Base-by-base conservation (phyloP, 2,329 filamentous ascomycete species). In the Biscogniauxia sp. region DNA sequence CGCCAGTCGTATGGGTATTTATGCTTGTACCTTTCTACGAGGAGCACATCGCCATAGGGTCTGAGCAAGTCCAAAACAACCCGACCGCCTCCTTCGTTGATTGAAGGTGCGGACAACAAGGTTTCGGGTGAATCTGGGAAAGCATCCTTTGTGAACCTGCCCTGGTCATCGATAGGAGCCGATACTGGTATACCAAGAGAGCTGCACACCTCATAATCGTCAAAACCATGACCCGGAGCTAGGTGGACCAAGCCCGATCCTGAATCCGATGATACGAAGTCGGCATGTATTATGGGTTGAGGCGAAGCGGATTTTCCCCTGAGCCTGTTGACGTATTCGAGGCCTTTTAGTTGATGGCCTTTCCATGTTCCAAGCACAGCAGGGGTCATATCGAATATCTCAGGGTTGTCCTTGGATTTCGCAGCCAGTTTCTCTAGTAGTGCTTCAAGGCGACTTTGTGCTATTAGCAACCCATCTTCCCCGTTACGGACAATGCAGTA, bases 1-100 rank as follows among this genome's bases (percentile, higher is more conserved):
- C 95, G 85, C 95, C 95, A 99, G 76, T 99, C 95, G 68, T 98
- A 97, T 0, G 95, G 95, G 73, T 98, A 98, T 75, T 97, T 98
- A 80, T 99, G 95, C 56, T 82, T 83, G 72, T 94, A 89, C 59
- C 81, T 82, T 67, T 96, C 89, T 3, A 84, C 84, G 49, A 83
- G 82, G 50, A 97, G 78, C 3, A 98, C 83, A 62, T 87, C 79
- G 0, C 82, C 78, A 25, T 68, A 54, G 3, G 66, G 57, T 61
- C 81, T 78, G 2, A 97, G 79, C 55, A 95, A 80, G 1, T 88
- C 80, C 37, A 98, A 75, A 0, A 97, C 88, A 3, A 84, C 84
- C 55, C 82, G 77, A 41, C 87, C 87, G 50, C 93, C 93, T 8
- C 87, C 85, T 19, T 84, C 83, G 32, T 93, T 80, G 8, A 96